These are phyloP conservation scores for Aspergillus versicolor DNA, from an alignment of 2,329 filamentous ascomycete genomes.

Conservation along the genomic window DNA sequence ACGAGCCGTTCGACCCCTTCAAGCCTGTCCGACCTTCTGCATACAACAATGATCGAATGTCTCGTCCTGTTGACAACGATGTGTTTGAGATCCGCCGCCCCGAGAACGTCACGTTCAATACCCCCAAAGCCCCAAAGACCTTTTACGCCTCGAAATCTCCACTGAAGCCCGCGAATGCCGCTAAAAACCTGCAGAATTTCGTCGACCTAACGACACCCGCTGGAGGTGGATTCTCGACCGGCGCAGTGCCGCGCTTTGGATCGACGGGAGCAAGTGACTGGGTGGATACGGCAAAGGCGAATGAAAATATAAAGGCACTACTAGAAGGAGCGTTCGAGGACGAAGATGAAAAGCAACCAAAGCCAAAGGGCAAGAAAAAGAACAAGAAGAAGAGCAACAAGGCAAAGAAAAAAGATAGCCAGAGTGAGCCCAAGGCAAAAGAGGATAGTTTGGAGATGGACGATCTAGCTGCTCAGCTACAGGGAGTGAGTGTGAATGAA, in stretches of 20 bases:
- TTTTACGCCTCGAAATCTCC: slow-evolving; percentile 53
- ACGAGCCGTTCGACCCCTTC: slow-evolving; percentile 41
- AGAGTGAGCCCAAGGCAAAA: slow-evolving; percentile 18
- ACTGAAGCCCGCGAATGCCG: slow-evolving; percentile 39
- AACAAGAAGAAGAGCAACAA: slow-evolving; percentile 21
- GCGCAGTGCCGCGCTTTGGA: slow-evolving; percentile 51
- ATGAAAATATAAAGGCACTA: slow-evolving; percentile 52
- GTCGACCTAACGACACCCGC: slow-evolving; percentile 47
- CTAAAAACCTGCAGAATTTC: slow-evolving; percentile 46
- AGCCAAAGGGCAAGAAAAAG: slow-evolving; percentile 41
- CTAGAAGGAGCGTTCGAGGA: slow-evolving; percentile 53
- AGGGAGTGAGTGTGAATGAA: slow-evolving; percentile 42
- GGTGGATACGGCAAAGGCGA: slow-evolving; percentile 50
- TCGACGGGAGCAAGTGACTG: slow-evolving; percentile 55
- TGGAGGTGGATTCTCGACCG: slow-evolving; percentile 47
- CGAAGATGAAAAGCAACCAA: slow-evolving; percentile 45
- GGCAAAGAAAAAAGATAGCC: slow-evolving; percentile 20
- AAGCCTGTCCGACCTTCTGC: slow-evolving; percentile 38
- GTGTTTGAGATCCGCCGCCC: slow-evolving; percentile 51
- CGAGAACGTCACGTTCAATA: slow-evolving; percentile 48
- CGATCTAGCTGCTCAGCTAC: slow-evolving; percentile 44
- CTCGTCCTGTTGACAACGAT: slow-evolving; percentile 25
- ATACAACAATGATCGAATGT: slow-evolving; percentile 31
- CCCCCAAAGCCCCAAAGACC: slow-evolving; percentile 52
- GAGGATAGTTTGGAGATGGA: slow-evolving; percentile 37